Percentiles rank a stretch among this genome's conserved stretches.
phyloP scores from a whole-genome alignment of 2,329 filamentous ascomycete species.

The Colletotrichum tanaceti region DNA sequence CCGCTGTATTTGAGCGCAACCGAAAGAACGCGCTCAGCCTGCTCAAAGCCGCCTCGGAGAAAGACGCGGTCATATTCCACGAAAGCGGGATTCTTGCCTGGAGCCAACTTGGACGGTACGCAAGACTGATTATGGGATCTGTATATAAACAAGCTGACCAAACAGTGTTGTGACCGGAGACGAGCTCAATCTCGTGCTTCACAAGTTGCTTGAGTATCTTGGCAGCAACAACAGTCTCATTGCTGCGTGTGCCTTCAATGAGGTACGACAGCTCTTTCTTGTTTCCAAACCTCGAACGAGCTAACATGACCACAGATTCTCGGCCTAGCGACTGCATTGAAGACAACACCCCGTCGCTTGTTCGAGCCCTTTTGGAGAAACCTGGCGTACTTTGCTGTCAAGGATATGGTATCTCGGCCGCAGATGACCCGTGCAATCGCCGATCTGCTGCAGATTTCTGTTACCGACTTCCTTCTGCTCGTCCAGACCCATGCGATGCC shows the following conservation, averaged over 20 bases:
- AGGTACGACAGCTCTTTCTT: conserved; percentile 60
- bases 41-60: conserved; percentile 78
- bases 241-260: conserved; percentile 84
- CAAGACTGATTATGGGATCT: conserved; percentile 22
- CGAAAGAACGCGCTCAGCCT: conserved; percentile 76
- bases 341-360: conserved; percentile 72
- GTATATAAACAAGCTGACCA: conserved; percentile 30
- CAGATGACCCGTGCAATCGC: conserved; percentile 84
- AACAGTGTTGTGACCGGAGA: conserved; percentile 77
- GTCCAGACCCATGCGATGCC: conserved; percentile 88
- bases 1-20: conserved; percentile 68
- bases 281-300: conserved; percentile 6
- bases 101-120: conserved; percentile 81
- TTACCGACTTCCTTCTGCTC: conserved; percentile 77
- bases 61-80: conserved; percentile 73
- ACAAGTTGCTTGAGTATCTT: conserved; percentile 87
- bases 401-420: conserved; percentile 83
- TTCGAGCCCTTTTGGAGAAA: conserved; percentile 91
- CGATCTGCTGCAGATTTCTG: conserved; percentile 80
- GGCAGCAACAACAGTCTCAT: conserved; percentile 85
- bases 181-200: conserved; percentile 86
- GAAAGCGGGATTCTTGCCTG: conserved; percentile 89
- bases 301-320: conserved; percentile 59
- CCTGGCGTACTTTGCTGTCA: conserved; percentile 83
- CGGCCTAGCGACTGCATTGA: conserved; percentile 74